phyloP scores from a whole-genome alignment of 2,329 filamentous ascomycete genomes.

The Microdochium trichocladiopsis region DNA sequence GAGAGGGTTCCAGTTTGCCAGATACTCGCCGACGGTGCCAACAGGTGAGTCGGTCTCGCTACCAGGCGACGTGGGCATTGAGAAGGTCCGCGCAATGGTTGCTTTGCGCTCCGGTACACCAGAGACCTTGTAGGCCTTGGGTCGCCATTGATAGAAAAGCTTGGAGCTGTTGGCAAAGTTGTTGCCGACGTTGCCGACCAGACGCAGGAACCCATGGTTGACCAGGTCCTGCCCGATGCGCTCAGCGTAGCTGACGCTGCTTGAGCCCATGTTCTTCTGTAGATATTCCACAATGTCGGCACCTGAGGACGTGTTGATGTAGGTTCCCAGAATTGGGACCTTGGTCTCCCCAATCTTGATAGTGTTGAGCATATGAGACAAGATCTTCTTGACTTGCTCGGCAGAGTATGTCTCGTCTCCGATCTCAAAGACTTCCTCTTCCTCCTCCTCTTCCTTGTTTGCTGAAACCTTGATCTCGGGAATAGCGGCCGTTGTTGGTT shows the following conservation, averaged over 20 bases:
- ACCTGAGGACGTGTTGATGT: slow-evolving; percentile 85
- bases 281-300: slow-evolving; percentile 95
- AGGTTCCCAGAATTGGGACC: slow-evolving; percentile 90
- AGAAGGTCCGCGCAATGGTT: slow-evolving; percentile 65
- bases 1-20: slow-evolving; percentile 87
- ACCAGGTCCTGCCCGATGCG: slow-evolving; percentile 92
- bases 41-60: slow-evolving; percentile 68
- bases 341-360: slow-evolving; percentile 88
- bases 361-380: slow-evolving; percentile 77
- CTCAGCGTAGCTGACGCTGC: slow-evolving; percentile 85
- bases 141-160: slow-evolving; percentile 96
- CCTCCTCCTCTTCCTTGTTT: slow-evolving; percentile 54
- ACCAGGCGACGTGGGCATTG: slow-evolving; percentile 55
- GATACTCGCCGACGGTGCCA: slow-evolving; percentile 78
- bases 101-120: slow-evolving; percentile 86
- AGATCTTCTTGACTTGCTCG: slow-evolving; percentile 85
- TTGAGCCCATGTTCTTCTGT: slow-evolving; percentile 78
- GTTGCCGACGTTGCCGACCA: slow-evolving; percentile 91
- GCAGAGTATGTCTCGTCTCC: slow-evolving; percentile 81
- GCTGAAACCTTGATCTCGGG: slow-evolving; percentile 85
- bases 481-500: slow-evolving; percentile 33
- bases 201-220: slow-evolving; percentile 73
- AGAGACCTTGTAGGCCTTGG: slow-evolving; percentile 81
- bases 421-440: slow-evolving; percentile 81
- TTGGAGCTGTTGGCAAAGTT: slow-evolving; percentile 96